phyloP scores from a whole-genome alignment of 1,284 basidiomycete genomes.

The Apiotrichum sp. region DNA sequence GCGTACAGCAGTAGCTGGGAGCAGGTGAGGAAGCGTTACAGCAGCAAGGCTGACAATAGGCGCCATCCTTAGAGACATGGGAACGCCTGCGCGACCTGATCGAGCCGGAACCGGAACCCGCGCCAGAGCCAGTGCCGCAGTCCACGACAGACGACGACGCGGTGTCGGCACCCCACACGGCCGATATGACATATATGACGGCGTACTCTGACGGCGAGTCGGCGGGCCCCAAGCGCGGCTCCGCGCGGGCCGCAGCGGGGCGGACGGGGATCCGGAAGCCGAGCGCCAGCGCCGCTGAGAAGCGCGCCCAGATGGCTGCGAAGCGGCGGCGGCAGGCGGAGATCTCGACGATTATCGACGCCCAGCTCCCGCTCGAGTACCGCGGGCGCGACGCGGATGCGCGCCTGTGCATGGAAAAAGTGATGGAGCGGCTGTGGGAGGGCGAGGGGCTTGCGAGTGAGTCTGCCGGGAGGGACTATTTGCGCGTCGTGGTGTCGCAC shows the following conservation, averaged over 20 bases:
- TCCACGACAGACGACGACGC: background rate
- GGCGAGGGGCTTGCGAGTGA: conserved; percentile 27
- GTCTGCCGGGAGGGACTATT: background rate
- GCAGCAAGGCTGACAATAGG: background rate
- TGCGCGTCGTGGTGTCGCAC: too few relatives aligned
- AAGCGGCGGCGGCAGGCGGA: conserved; percentile 64
- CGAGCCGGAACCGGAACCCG: background rate
- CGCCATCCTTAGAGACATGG: conserved; percentile 41
- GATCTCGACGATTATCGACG: conserved; percentile 67
- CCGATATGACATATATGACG: conserved; percentile 43
- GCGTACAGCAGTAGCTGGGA: conserved; percentile 86
- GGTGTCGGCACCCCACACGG: too few relatives aligned
- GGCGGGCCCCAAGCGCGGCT: background rate
- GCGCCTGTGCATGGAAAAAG: conserved; percentile 67
- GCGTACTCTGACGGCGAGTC: conserved; percentile 20
- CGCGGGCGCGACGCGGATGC: conserved; percentile 63
- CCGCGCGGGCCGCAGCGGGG: background rate
- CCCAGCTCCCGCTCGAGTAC: conserved; percentile 75
- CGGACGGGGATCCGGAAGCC: background rate
- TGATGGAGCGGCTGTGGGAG: conserved; percentile 48
- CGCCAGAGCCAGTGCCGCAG: background rate
- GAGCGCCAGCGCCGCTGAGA: conserved; percentile 8
- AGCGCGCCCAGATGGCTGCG: conserved; percentile 51
- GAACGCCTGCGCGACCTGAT: conserved; percentile 48
- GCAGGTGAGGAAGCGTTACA: conserved; percentile 30